Evolutionary conservation across 2,329 filamentous ascomycete genomes (phyloP), one percentile per base, ranked within the genome.

Genomic region (Dryadomyces quercus-mongolicae): DNA sequence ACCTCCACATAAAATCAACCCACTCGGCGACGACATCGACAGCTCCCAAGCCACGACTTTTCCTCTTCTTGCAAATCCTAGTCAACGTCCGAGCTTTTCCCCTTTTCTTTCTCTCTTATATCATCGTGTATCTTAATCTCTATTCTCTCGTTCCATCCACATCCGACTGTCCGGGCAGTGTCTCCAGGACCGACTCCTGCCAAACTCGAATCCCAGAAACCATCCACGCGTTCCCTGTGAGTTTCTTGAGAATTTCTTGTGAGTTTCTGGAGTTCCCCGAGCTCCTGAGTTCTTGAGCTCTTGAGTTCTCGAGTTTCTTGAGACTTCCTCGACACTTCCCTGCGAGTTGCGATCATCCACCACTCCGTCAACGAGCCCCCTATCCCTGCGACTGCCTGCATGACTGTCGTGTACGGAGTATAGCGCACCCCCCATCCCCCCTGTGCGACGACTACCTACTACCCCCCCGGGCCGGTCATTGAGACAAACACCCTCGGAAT

Each of bases 141-240:
- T 16, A 12, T 40, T 40, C 3, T 52, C 25, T 47, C 44, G 16
- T 20, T 38, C 31, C 5, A 36, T n/a, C 22, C 2, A n/a, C 34
- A 38, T 31, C 25, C 51, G 43, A 34, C 40, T 13, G 47, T 18
- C 31, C 34, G 47, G 47, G 16, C 34, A n/a, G n/a, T 49, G 47
- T 36, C 31, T 36, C 25, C 22, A 15, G 46, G 46, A 25, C 25
- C 22, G 36, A 8, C 36, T 40, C 36, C 36, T 49, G 51, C 48
- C 44, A 44, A 9, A 53, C 51, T 22, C 51, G 51, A 53, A 53
- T 53, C 51, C 48, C 45, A 53, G n/a, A 48, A n/a, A n/a, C n/a
- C 45, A 53, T 5, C 5, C 6, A 16, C 36, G 13, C 40, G 20
- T 18, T 31, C 25, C 8, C 25, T n/a, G n/a, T n/a, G n/a, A n/a